phyloP scores from a whole-genome alignment of 2,329 filamentous ascomycete species.

The Fusarium brevicatenulatum region DNA sequence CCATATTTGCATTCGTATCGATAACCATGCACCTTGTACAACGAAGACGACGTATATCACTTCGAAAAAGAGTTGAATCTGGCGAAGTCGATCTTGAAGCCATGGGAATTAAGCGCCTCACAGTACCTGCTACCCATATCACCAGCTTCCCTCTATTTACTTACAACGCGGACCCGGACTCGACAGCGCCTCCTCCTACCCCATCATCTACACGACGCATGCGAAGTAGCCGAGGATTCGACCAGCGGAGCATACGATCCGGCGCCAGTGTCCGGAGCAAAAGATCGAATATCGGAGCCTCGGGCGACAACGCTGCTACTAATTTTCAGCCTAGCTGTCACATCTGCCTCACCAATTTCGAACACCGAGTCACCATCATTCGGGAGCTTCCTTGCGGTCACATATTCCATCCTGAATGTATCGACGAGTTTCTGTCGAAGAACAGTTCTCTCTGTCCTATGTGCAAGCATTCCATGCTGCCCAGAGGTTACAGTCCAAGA shows the following conservation, averaged over 20 bases:
- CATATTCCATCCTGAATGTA: conserved; percentile 92
- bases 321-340: conserved; percentile 84
- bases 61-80: conserved; percentile 75
- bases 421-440: conserved; percentile 82
- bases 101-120: conserved; percentile 84
- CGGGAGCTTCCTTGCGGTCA: conserved; percentile 90
- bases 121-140: conserved; percentile 77
- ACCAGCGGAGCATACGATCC: conserved; percentile 45
- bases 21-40: conserved; percentile 82
- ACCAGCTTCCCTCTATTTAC: conserved; percentile 81
- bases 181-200: conserved; percentile 50
- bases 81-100: conserved; percentile 89
- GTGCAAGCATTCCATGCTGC: conserved; percentile 87
- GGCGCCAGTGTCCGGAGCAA: conserved; percentile 51
- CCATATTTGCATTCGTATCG: conserved; percentile 74
- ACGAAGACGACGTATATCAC: conserved; percentile 71
- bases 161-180: conserved; percentile 70
- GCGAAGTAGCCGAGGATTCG: conserved; percentile 46
- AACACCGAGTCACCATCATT: conserved; percentile 75
- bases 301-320: conserved; percentile 55
- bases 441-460: conserved; percentile 89
- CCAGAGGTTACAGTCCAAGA: conserved; percentile 70
- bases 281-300: conserved; percentile 49
- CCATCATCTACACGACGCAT: conserved; percentile 48
- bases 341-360: conserved; percentile 89